Conservation (phyloP, 495 filamentous ascomycete species). For the Achaetomiella virescens region DNA sequence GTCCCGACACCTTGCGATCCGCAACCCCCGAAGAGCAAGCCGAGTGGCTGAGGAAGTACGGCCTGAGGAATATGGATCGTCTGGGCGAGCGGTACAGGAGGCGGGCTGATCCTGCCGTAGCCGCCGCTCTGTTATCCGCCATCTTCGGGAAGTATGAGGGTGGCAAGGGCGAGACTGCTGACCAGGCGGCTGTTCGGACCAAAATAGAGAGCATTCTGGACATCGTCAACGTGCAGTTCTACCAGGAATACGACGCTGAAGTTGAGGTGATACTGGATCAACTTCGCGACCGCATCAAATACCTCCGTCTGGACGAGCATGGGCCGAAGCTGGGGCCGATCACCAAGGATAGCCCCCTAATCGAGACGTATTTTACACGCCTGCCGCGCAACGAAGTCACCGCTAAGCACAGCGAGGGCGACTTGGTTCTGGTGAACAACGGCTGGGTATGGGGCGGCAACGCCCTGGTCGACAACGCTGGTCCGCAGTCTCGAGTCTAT, state of each 20-base stretch:
- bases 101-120: constrained; percentile 56
- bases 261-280: constrained; percentile 78
- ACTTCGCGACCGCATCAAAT: constrained; percentile 88
- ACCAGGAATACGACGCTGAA: constrained; percentile 85
- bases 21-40: constrained; percentile 43
- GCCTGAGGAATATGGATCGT: constrained; percentile 59
- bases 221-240: constrained; percentile 79
- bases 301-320: constrained; percentile 81
- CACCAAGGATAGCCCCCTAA: constrained; percentile 67
- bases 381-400: constrained; percentile 76
- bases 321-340: constrained; percentile 85
- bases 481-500: constrained; percentile 80
- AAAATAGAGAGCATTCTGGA: constrained; percentile 61
- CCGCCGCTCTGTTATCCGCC: constrained; percentile 60
- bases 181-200: constrained; percentile 43
- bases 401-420: constrained; percentile 65
- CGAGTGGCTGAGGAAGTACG: constrained; percentile 48
- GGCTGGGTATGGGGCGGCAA: constrained; percentile 99
- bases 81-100: constrained; percentile 75
- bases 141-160: constrained; percentile 63
- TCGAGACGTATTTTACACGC: constrained; percentile 93
- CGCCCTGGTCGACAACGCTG: constrained; percentile 88
- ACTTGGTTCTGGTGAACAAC: constrained; percentile 85
- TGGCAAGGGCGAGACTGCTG: constrained; percentile 35
- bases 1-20: constrained; percentile 40